phyloP scores from a whole-genome alignment of 257 asterid species.

The Perilla frutescens region DNA sequence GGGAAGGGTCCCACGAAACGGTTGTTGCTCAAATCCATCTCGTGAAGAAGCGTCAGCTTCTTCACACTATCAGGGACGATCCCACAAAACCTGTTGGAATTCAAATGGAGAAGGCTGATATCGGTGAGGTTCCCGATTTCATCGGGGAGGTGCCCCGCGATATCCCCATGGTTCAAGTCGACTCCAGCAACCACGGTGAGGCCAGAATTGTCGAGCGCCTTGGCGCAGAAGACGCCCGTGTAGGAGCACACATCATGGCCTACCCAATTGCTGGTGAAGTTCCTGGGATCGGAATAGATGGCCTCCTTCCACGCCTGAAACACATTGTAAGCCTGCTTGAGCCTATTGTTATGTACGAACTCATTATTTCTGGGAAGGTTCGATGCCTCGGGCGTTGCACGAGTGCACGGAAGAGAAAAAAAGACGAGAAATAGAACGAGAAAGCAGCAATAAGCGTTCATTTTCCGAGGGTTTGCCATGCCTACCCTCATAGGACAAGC shows the following conservation, averaged over 20 bases:
- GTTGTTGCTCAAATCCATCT: constrained; percentile 89
- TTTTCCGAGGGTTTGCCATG: constrained; percentile 52
- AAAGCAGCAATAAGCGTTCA: constrained; percentile 61
- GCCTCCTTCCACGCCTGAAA: constrained; percentile 81
- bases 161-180: constrained; percentile 80
- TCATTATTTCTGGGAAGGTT: constrained; percentile 23
- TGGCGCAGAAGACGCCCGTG: constrained; percentile 69
- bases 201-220: constrained; percentile 58
- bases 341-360: constrained; percentile 48
- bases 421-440: constrained; percentile 39
- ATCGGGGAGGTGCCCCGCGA: constrained; percentile 85
- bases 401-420: constrained; percentile 33
- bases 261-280: constrained; percentile 71
- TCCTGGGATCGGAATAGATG: constrained; percentile 78
- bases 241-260: constrained; percentile 77
- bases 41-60: constrained; percentile 51
- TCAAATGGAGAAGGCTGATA: constrained; percentile 72
- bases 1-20: constrained; percentile 90
- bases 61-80: constrained; percentile 60
- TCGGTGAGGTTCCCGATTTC: constrained; percentile 74
- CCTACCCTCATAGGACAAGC: constrained; percentile 62
- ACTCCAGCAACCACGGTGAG: constrained; percentile 79
- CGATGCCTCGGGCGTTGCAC: neutral
- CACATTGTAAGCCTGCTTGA: constrained; percentile 61
- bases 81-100: constrained; percentile 89